Evolutionary conservation across 331 rosid genomes (phyloP), one percentile per base, ranked within the genome.

Genomic region (Phaseolus coccineus): DNA sequence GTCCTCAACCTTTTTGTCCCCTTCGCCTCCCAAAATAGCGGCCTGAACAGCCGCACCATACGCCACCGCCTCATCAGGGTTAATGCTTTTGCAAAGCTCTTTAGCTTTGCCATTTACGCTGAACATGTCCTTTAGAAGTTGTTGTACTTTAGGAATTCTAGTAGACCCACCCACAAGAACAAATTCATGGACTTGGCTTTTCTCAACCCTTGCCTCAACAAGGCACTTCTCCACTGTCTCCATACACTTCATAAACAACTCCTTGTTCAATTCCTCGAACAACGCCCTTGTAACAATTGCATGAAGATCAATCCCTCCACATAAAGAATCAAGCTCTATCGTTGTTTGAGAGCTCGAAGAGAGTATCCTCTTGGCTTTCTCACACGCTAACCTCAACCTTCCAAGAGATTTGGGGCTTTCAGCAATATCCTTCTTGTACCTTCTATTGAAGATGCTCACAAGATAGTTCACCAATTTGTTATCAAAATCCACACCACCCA

Each of bases 91-190:
- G 66, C 81, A 81, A 10, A 42, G 84, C 57, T 74, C 84, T 66
- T 46, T 79, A 5, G 13, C 48, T 65, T 28, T 16, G 1, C 79
- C 84, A 25, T 73, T 65, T 13, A 42, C 62, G 6, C 59, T 46
- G 47, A 81, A 81, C 81, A 75, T 67, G 15, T 81, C 58, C 65
- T 74, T 81, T 66, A 81, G 9, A 14, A 81, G 71, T 33, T 67
- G 71, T 30, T 74, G 84, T 25, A 81, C 79, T 9, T 74, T 81
- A 1, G 84, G 84, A 74, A 81, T 81, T 33, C 84, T 74, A 15
- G 84, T 74, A 31, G 84, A 81, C 8, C 84, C 84, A 8, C 84
- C 84, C 0, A 81, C 84, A 8, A 81, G 80, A 81, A 81, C 84
- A 67, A 66, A 11, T 62, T 81, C 84, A 15, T 81, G 71, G 3